A percentile compares a stretch with the other conserved stretches of the same genome.
Conservation (phyloP, 257 asterid genomes). For the Nicotiana attenuata region DNA sequence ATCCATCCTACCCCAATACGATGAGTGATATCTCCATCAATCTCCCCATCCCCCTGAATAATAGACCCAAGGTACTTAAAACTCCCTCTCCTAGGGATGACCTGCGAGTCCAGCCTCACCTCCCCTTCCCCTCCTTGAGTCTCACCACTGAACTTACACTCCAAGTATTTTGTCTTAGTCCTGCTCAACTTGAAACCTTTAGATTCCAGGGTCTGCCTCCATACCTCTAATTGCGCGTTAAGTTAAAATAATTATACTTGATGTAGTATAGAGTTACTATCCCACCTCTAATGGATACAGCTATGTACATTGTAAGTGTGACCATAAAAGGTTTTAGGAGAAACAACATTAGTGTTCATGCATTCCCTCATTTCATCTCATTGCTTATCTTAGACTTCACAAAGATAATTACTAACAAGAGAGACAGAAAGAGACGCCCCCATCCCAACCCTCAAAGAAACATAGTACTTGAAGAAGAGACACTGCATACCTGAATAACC, state of each 20-base stretch:
- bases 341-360: not conserved
- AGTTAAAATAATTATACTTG: not conserved
- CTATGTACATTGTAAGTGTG: not conserved
- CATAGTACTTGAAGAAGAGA: not conserved
- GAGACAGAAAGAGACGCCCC: not conserved
- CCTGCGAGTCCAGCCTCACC: too few species aligned
- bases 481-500: constrained; percentile 58
- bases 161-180: too few species aligned
- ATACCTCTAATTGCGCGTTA: not conserved
- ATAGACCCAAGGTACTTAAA: too few species aligned
- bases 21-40: too few species aligned
- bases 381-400: not conserved
- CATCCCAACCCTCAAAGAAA: not conserved
- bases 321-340: not conserved
- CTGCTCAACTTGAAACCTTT: too few species aligned
- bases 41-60: too few species aligned
- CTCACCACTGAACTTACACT: too few species aligned
- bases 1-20: too few species aligned
- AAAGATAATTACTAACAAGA: not conserved
- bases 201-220: too few species aligned
- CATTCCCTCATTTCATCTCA: constrained; percentile 1
- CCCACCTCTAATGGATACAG: not conserved
- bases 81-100: too few species aligned
- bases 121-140: too few species aligned
- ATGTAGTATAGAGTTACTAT: not conserved